Percentiles rank a stretch among this genome's conserved stretches.
Evolutionary conservation across 495 filamentous ascomycete genomes (phyloP).

Genomic region (Penicillium simplicissimum): DNA sequence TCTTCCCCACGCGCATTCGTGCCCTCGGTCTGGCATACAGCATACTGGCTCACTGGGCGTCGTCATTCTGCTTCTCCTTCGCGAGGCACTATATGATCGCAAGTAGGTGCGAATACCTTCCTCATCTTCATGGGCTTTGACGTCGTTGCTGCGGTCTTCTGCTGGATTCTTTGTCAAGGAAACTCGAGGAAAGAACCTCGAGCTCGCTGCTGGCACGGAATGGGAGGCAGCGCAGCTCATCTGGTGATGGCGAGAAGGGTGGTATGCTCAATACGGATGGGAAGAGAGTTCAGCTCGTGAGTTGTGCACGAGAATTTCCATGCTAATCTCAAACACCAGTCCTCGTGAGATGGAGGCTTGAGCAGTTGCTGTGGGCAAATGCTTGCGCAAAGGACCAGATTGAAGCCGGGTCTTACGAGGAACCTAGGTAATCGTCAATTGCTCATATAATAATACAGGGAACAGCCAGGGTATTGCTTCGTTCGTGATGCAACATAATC

Average conservation of each 20-base stretch:
- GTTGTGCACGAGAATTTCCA: constrained; percentile 28
- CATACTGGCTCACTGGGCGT: constrained; percentile 33
- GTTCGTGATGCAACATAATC: no score
- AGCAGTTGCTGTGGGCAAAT: background rate
- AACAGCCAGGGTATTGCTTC: no score
- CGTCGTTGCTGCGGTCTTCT: constrained; percentile 22
- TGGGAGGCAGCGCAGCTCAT: constrained; percentile 25
- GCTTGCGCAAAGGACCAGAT: background rate
- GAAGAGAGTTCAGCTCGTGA: constrained; percentile 23
- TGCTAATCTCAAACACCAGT: constrained; percentile 19
- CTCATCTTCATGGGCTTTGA: constrained; percentile 33
- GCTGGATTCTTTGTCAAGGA: constrained; percentile 32
- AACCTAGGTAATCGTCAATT: no score
- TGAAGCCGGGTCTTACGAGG: background rate
- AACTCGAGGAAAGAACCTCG: constrained; percentile 30
- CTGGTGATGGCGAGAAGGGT: constrained; percentile 21
- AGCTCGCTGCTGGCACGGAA: constrained; percentile 29
- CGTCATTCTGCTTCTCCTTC: constrained; percentile 34
- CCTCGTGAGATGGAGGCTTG: constrained; percentile 1
- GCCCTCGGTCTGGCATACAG: constrained; percentile 30
- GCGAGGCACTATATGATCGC: constrained; percentile 32
- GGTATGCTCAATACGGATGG: constrained; percentile 15
- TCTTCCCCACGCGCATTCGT: constrained; percentile 32
- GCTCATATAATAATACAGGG: no score
- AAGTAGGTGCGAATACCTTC: constrained; percentile 29